Percentiles rank a stretch among this genome's conserved stretches.
Conservation (phyloP, 805 yeast species). For the Hanseniaspora pseudoguilliermondii region DNA sequence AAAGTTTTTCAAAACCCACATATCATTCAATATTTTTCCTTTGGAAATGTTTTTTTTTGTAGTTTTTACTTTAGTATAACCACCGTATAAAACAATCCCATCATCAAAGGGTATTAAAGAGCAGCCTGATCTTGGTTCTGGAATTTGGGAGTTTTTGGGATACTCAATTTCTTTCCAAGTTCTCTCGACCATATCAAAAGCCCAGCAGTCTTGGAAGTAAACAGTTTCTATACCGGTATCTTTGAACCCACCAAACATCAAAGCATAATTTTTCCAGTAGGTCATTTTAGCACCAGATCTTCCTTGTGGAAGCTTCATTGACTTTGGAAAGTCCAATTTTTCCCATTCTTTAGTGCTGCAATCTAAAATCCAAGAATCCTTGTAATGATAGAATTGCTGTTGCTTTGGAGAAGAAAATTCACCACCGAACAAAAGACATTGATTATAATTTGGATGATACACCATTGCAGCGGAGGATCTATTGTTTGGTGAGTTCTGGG, state of each 20-base stretch:
- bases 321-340: conserved; percentile 44
- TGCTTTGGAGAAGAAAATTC: conserved; percentile 95
- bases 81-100: conserved; percentile 83
- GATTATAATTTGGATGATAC: conserved; percentile 72
- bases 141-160: conserved; percentile 65
- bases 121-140: conserved; percentile 92
- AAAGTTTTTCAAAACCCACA: conserved; percentile 82
- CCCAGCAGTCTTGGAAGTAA: conserved; percentile 78
- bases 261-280: conserved; percentile 79
- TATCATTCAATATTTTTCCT: conserved; percentile 77
- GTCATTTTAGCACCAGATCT: conserved; percentile 88
- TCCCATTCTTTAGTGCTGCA: conserved; percentile 79
- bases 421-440: conserved; percentile 82
- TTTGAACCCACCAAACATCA: conserved; percentile 84
- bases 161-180: conserved; percentile 86
- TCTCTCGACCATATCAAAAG: conserved; percentile 76
- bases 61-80: conserved; percentile 86
- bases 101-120: conserved; percentile 66
- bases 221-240: conserved; percentile 78
- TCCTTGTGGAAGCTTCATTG: conserved; percentile 63
- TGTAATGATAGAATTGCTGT: conserved; percentile 86
- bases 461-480: conserved; percentile 90
- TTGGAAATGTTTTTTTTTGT: conserved; percentile 66
- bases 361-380: conserved; percentile 91
- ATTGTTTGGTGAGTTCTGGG: conserved; percentile 83